Conservation (phyloP, 2,329 filamentous ascomycete species). For the Botryosphaeria dothidea region DNA sequence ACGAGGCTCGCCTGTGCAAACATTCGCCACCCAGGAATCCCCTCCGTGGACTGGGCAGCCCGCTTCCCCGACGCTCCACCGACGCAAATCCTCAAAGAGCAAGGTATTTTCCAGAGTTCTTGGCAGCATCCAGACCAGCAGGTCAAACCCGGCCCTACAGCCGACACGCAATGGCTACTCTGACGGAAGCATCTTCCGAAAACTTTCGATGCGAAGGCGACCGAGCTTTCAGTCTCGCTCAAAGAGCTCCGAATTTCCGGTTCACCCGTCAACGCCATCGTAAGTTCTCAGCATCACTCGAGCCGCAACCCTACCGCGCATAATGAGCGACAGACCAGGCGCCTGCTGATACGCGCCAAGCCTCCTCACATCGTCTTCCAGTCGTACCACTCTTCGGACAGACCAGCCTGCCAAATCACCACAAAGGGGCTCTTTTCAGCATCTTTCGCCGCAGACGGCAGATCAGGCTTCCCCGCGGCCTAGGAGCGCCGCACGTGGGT, state of each 20-base stretch:
- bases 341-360: slow-evolving; percentile 3
- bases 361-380: slow-evolving; percentile 2
- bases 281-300: neutral
- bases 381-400: neutral
- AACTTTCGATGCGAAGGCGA: slow-evolving; percentile 31
- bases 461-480: slow-evolving; percentile 14
- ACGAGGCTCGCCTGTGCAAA: neutral
- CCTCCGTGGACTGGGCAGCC: neutral
- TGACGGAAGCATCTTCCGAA: slow-evolving; percentile 30
- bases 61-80: slow-evolving; percentile 2
- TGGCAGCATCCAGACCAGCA: slow-evolving; percentile 21
- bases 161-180: slow-evolving; percentile 24
- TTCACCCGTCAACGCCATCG: slow-evolving; percentile 24
- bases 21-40: neutral
- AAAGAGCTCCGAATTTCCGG: slow-evolving; percentile 31
- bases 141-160: slow-evolving; percentile 21
- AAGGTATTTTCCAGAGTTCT: slow-evolving; percentile 25
- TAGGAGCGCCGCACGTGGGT: slow-evolving; percentile 2
- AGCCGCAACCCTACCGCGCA: neutral
- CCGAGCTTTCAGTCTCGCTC: slow-evolving; percentile 24
- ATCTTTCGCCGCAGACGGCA: neutral
- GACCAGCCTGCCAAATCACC: neutral
- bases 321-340: neutral
- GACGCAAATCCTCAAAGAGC: slow-evolving; percentile 20
- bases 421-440: neutral